Percentiles rank a stretch among this genome's conserved stretches.
phyloP scores from a whole-genome alignment of 495 filamentous ascomycete genomes.

The Penicillium cataractarum region DNA sequence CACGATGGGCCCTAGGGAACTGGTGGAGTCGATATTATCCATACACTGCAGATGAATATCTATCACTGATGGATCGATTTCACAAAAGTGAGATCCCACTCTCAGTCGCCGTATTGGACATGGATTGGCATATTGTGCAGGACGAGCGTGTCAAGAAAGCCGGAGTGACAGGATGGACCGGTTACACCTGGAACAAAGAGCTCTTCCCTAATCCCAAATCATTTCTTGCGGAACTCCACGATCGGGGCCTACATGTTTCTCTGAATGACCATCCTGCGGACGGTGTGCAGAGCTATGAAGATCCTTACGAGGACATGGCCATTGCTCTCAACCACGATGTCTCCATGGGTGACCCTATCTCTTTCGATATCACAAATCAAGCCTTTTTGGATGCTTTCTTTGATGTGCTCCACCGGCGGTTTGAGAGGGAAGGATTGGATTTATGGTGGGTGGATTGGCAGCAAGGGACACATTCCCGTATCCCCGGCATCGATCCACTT shows the following conservation, averaged over 20 bases:
- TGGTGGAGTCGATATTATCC: conserved; percentile 66
- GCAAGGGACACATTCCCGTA: conserved; percentile 53
- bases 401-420: conserved; percentile 52
- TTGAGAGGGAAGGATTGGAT: conserved; percentile 56
- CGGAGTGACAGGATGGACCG: conserved; percentile 56
- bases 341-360: conserved; percentile 16
- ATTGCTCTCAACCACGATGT: conserved; percentile 49
- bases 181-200: conserved; percentile 61
- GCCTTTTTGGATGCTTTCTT: conserved; percentile 61
- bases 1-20: conserved; percentile 61
- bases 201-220: conserved; percentile 55
- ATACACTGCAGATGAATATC: conserved; percentile 54
- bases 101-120: conserved; percentile 59
- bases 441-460: conserved; percentile 71
- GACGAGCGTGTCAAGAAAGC: conserved; percentile 39
- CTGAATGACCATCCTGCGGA: conserved; percentile 62
- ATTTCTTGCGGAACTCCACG: conserved; percentile 50
- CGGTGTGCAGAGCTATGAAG: conserved; percentile 56
- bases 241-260: conserved; percentile 46
- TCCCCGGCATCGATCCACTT: conserved; percentile 60
- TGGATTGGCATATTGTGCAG: conserved; percentile 64
- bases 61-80: conserved; percentile 56
- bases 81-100: conserved; percentile 51
- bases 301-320: conserved; percentile 56
- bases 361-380: conserved; percentile 26